phyloP scores from a whole-genome alignment of 805 yeast genomes.

The Kuraishia borneana region DNA sequence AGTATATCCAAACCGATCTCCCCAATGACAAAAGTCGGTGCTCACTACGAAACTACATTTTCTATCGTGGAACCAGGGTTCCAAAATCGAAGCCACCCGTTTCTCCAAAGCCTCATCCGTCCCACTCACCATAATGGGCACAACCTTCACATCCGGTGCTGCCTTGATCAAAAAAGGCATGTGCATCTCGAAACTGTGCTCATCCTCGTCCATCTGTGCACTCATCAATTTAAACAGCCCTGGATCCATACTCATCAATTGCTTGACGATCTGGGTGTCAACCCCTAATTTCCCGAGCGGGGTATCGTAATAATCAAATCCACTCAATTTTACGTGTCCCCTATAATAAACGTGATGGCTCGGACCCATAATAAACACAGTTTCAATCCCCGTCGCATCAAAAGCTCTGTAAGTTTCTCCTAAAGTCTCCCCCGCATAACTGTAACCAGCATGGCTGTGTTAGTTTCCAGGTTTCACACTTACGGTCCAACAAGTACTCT shows the following conservation, averaged over 20 bases:
- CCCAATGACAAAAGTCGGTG: constrained; percentile 97
- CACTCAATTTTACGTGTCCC: constrained; percentile 43
- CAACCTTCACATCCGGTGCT: constrained; percentile 29
- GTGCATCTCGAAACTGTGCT: constrained; percentile 94
- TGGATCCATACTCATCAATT: constrained; percentile 22
- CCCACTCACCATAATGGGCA: constrained; percentile 76
- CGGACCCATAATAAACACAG: constrained; percentile 78
- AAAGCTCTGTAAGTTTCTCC: constrained; percentile 68
- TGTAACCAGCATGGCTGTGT: constrained; percentile 76
- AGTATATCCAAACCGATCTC: constrained; percentile 49
- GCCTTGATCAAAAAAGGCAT: constrained; percentile 57
- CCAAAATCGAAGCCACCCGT: constrained; percentile 34
- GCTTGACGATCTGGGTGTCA: constrained; percentile 35
- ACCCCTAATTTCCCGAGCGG: constrained; percentile 73
- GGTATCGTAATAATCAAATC: constrained; percentile 52
- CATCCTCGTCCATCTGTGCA: constrained; percentile 57
- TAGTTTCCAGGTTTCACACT: constrained; percentile 7
- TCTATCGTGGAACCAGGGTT: constrained; percentile 41
- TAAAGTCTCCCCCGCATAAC: constrained; percentile 68
- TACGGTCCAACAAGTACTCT: constrained; percentile 47
- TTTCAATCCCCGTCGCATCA: constrained; percentile 33
- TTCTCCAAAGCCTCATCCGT: constrained; percentile 32
- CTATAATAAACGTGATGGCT: constrained; percentile 81
- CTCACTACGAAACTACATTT: constrained; percentile 66
- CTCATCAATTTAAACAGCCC: constrained; percentile 45